Percentiles rank a stretch among this genome's conserved stretches.
phyloP scores from a whole-genome alignment of 305 asterid genomes.

The Fraxinus albicans region DNA sequence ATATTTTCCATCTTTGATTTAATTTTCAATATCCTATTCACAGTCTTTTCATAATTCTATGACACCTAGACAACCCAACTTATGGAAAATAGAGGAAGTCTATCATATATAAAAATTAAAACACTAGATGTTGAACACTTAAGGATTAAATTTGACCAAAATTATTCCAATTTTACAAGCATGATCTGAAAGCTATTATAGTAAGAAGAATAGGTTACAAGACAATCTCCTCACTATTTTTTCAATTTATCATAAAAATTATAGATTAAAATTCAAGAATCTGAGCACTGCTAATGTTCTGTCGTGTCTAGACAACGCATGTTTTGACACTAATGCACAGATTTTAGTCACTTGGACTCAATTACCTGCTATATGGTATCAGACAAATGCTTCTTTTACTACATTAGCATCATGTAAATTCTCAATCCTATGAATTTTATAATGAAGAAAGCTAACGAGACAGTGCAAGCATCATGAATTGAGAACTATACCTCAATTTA shows the following conservation, averaged over 20 bases:
- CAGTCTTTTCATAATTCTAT: neutral
- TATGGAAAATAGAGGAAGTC: neutral
- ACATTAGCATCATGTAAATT: neutral
- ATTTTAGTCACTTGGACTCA: neutral
- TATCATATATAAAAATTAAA: neutral
- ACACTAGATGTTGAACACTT: neutral
- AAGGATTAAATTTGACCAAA: neutral
- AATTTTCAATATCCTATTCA: neutral
- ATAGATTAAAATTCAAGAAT: neutral
- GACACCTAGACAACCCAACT: neutral
- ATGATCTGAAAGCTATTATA: neutral
- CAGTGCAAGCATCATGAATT: neutral
- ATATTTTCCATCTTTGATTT: neutral
- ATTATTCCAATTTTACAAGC: neutral
- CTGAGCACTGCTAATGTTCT: neutral
- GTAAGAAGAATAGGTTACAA: neutral
- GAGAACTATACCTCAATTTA: neutral
- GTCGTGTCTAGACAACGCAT: neutral
- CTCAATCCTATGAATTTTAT: too few species aligned
- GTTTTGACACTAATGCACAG: neutral
- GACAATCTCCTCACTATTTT: neutral
- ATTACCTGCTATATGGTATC: neutral
- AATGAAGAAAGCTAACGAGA: neutral
- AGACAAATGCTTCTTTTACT: neutral
- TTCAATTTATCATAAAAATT: neutral